Percentiles rank a stretch among this genome's conserved stretches.
These are phyloP conservation scores for Cryptococcus jaspeensis DNA, from an alignment of 1,284 basidiomycete genomes.

Conservation along the genomic window DNA sequence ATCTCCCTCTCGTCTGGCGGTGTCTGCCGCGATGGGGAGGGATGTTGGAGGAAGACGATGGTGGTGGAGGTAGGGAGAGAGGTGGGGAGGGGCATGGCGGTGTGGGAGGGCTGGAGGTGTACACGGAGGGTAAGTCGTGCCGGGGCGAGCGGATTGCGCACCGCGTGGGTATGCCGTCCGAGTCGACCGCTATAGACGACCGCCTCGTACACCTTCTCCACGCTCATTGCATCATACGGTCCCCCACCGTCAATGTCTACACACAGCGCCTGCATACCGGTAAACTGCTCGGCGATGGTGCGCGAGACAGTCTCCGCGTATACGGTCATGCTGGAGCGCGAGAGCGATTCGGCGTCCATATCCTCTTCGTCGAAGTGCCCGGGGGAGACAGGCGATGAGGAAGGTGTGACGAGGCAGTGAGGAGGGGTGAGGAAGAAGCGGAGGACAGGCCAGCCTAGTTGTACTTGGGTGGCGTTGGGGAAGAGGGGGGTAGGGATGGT, in stretches of 20 bases:
- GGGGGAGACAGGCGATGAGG: too few species aligned
- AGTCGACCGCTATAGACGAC: neutral
- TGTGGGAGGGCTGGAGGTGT: conserved; percentile 1
- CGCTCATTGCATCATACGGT: neutral
- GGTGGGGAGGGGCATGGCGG: neutral
- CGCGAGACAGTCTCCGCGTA: conserved; percentile 1
- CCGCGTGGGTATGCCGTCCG: too few species aligned
- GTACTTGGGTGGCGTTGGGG: conserved; percentile 5
- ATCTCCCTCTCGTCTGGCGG: neutral
- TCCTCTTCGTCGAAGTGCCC: too few species aligned
- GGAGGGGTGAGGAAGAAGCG: conserved; percentile 7
- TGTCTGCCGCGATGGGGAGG: neutral
- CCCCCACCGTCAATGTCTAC: conserved; percentile 2
- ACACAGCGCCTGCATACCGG: neutral
- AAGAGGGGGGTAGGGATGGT: conserved; percentile 1
- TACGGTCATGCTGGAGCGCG: neutral
- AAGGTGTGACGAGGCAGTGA: neutral
- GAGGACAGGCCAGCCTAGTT: conserved; percentile 2
- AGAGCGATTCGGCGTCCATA: too few species aligned
- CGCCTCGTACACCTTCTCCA: conserved; percentile 1
- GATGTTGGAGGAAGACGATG: neutral
- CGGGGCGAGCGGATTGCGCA: too few species aligned
- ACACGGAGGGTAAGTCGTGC: neutral
- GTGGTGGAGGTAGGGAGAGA: neutral
- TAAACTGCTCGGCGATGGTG: neutral